Evolutionary conservation across 2,329 filamentous ascomycete genomes (phyloP), one percentile per base, ranked within the genome.

Genomic region (Penicillium brevicompactum): DNA sequence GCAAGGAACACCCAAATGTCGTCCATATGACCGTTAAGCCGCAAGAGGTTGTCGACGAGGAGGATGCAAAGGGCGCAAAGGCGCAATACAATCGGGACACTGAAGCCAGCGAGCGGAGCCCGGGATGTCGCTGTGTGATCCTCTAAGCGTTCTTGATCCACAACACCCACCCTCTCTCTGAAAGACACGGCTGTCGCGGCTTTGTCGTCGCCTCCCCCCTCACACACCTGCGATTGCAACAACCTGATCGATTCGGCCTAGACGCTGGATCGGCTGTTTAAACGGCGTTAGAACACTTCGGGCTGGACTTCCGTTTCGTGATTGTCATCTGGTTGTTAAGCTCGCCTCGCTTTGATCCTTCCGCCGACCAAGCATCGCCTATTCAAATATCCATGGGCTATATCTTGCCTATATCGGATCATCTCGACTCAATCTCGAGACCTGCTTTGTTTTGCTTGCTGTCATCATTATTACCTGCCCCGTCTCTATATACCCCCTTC

Each of bases 11-110:
- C 10, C 85, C 90, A 7, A 96, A 96, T 63, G 90, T 96, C 27
- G 87, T 96, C n/a, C 92, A 96, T 74, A 96, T 96, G 91, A 93
- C 90, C 5, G 87, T 96, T 65, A 89, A 90, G 65, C 92, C 92
- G 2, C 88, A 92, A 69, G 91, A 96, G 69, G 83, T 89, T 38
- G 79, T 93, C 58, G 88, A 95, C 61, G 91, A 94, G 67, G 87
- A 90, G 66, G 88, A 91, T 63, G 86, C 88, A 53, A 88, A 87
- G 69, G 83, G 84, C 32, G 82, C 83, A 55, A 89, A 88, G 72
- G 65, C 69, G 30, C 74, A 77, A 48, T 74, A 77, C 60, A 66
- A 75, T 40, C 77, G 83, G 58, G 77, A 81, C 52, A 73, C 77
- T 38, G 84, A 86, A 44, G 79, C 79, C 27, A 78, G 79, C 34